These are phyloP conservation scores for Diaporthe nobilis DNA, from an alignment of 2,329 filamentous ascomycete genomes.

Conservation along the genomic window DNA sequence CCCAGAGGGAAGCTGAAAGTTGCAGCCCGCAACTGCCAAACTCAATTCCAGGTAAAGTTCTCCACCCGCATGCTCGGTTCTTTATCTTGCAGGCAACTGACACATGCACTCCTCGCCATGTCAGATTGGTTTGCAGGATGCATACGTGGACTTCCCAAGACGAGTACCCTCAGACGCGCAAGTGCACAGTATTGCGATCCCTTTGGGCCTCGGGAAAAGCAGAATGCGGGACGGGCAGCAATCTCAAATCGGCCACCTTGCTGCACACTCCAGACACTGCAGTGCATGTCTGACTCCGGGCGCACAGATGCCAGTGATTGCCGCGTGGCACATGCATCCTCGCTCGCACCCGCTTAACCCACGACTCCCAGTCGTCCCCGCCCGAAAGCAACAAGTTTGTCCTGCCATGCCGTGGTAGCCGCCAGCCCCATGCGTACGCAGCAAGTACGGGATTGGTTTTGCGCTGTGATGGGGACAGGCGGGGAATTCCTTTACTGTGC, in stretches of 20 bases:
- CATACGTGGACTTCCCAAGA: not conserved
- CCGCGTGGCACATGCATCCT: slow-evolving; percentile 7
- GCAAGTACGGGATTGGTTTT: not conserved
- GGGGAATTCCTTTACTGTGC: not conserved
- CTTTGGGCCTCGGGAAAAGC: not conserved
- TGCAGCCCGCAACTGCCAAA: not conserved
- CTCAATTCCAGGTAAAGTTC: slow-evolving; percentile 2
- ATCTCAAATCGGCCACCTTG: not conserved
- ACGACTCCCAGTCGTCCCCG: too few relatives aligned
- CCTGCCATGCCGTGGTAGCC: not conserved
- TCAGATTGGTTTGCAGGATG: not conserved
- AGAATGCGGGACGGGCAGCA: not conserved
- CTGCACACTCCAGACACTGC: not conserved
- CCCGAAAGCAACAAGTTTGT: not conserved
- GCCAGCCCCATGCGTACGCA: not conserved
- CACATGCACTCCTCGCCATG: not conserved
- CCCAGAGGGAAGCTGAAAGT: not conserved
- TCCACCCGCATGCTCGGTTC: not conserved
- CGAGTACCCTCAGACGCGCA: not conserved
- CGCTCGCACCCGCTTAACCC: slow-evolving; percentile 7
- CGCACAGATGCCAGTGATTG: slow-evolving; percentile 12
- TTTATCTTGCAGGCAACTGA: not conserved
- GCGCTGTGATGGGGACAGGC: not conserved
- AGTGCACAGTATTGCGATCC: not conserved
- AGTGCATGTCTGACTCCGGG: slow-evolving; percentile 15